Evolutionary conservation across 176 grass and related monocot genomes (phyloP), one percentile per base, ranked within the genome.

Genomic region (Musa beccarii): DNA sequence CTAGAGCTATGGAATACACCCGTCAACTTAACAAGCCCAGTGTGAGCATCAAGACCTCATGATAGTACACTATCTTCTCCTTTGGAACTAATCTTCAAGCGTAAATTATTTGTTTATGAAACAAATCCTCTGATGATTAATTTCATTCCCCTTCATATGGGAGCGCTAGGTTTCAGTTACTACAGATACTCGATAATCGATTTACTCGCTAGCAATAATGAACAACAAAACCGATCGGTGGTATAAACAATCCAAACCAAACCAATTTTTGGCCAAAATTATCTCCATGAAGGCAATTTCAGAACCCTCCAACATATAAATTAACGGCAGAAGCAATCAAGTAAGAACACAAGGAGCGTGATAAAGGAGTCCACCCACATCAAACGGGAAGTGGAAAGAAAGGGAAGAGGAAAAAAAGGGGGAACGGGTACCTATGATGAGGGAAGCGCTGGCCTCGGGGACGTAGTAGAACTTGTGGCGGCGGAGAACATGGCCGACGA

Each of bases 401-500:
- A 12, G 26, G 12, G 8, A 1, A 34, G 21, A 26, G 12, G 68
- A 26, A 34, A 49, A 34, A 24, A n/a, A 11, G 64, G 59, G 53
- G 53, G 71, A 14, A 29, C 21, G 66, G 64, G 21, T 86, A 99
- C 90, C 95, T 66, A 99, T 99, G 68, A 99, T 88, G 73, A 99
- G 95, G 22, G 95, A 99, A 28, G 90, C 95, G 54, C 95, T 99
- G 80, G 95, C 95, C 81, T 99, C 95, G 8, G 95, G 95, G 75
- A 99, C 82, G 84, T 99, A 94, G 95, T 99, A 99, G 80, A 99
- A 89, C 53, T 76, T 86, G 83, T 82, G 90, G 78, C 95, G 95
- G 61, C 95, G 90, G 54, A 99, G 89, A 66, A 99, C 88, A 74
- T 99, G 95, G 17, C 95, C 95, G n/a, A 99, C 81, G 59, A 99